phyloP scores from a whole-genome alignment of 202 grass and related monocot species.

The Zizania palustris region DNA sequence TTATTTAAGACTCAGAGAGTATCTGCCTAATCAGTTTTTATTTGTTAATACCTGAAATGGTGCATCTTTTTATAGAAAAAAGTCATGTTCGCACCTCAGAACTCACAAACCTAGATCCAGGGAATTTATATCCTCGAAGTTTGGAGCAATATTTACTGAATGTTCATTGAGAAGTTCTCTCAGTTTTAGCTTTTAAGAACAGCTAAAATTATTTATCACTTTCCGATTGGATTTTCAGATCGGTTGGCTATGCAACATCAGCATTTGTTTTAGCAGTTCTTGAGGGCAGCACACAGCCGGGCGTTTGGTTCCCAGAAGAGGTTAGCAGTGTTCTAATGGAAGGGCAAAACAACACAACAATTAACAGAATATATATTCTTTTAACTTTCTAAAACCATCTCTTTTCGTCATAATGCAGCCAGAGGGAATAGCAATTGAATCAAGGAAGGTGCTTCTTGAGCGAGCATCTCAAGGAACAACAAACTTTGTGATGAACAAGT shows the following conservation, averaged over 20 bases:
- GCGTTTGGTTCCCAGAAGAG: slow-evolving; percentile 96
- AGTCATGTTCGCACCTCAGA: background rate
- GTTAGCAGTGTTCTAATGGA: slow-evolving; percentile 30
- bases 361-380: background rate
- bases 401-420: slow-evolving; percentile 57
- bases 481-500: slow-evolving; percentile 87
- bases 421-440: slow-evolving; percentile 78
- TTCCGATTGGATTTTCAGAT: slow-evolving; percentile 52
- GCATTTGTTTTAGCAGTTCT: slow-evolving; percentile 84
- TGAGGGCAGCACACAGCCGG: slow-evolving; percentile 78
- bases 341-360: background rate
- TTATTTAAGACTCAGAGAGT: background rate
- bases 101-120: background rate
- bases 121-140: background rate
- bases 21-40: background rate
- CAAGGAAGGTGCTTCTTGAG: slow-evolving; percentile 83
- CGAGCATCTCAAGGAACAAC: slow-evolving; percentile 73
- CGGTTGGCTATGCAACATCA: slow-evolving; percentile 57
- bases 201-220: background rate
- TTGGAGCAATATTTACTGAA: background rate
- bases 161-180: background rate
- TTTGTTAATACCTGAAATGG: slow-evolving; percentile 3
- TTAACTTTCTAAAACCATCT: slow-evolving; percentile 21
- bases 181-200: slow-evolving; percentile 23
- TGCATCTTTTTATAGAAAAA: background rate